Base-by-base conservation (phyloP, 768 basidiomycete genomes). In the Rhizopogon salebrosus region DNA sequence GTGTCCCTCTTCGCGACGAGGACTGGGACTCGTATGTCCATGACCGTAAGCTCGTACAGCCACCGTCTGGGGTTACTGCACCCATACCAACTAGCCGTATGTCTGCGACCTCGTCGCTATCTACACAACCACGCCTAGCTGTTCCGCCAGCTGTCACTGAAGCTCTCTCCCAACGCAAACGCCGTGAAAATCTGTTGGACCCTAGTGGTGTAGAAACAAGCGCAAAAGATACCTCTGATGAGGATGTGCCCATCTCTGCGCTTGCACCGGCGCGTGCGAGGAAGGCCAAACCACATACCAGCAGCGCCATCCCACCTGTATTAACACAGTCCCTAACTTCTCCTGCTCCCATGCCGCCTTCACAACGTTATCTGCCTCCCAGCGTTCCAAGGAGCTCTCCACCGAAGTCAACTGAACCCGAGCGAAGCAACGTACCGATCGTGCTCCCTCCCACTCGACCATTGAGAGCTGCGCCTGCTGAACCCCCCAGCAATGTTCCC, bases 1-100 rank as follows among this genome's bases (percentile, higher is more conserved):
- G 87, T 59, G 84, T 76, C 5, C 87, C 88, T n/a, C 68, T 88
- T 37, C 80, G 78, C 45, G 83, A 88, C 39, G 76, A 80, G n/a
- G 85, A 89, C 57, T 97, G 93, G 93, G 88, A 95, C 56, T 70
- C 79, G 40, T 95, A 97, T 66, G 78, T 93, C 45, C 83, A 83
- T 41, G 90, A 95, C 46, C 81, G 93, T 51, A 91, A 87, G 63
- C 75, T 97, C 14, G 69, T 94, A 55, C 88, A 90, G 61, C 91
- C 92, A 39, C 90, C 91, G 9, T 78, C 84, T 18, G 89, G 91
- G 6, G 78, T 90, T 40, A 81, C 89, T 14, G 76, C 83, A n/a
- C 89, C 91, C 1, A 92, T 93, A 60, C 70, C 76, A 6, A 82
- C 85, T n/a, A 79, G 80, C 7, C 73, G 79, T 24, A 58, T 71